These are phyloP conservation scores for Rhodotorula sp. DNA, from an alignment of 1,284 basidiomycete genomes.

Conservation along the genomic window DNA sequence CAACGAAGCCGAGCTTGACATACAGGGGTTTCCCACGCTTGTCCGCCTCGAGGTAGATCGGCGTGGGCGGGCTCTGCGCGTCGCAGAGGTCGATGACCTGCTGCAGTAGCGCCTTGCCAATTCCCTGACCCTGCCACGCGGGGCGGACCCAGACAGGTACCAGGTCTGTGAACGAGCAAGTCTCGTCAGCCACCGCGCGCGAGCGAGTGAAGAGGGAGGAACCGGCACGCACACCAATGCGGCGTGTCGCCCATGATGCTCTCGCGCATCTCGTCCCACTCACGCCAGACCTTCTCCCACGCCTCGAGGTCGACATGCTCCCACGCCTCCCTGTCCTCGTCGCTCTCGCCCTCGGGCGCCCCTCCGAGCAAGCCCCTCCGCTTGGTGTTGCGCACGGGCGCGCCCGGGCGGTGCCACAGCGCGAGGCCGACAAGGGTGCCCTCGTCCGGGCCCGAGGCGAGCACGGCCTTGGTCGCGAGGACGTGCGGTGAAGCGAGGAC, in stretches of 20 bases:
- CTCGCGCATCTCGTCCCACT: slow-evolving; percentile 27
- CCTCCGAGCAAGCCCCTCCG: slow-evolving; percentile 3
- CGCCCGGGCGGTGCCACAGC: slow-evolving; percentile 21
- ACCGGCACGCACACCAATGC: slow-evolving; percentile 25
- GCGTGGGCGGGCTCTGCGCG: not conserved
- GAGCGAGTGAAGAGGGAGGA: not conserved
- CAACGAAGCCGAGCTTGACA: slow-evolving; percentile 26
- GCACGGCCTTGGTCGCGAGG: slow-evolving; percentile 24
- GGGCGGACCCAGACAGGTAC: slow-evolving; percentile 25
- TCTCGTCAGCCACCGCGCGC: not conserved
- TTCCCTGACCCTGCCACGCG: slow-evolving; percentile 19
- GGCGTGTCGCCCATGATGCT: slow-evolving; percentile 16
- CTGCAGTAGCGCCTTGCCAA: slow-evolving; percentile 22
- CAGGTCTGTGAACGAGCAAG: slow-evolving; percentile 9
- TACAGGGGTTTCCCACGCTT: slow-evolving; percentile 24
- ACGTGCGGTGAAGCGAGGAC: slow-evolving; percentile 8
- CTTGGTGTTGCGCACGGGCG: slow-evolving; percentile 23
- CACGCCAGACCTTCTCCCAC: slow-evolving; percentile 27
- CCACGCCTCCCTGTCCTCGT: slow-evolving; percentile 25
- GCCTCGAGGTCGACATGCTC: slow-evolving; percentile 18
- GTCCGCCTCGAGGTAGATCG: slow-evolving; percentile 35
- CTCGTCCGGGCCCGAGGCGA: slow-evolving; percentile 1
- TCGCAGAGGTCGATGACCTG: slow-evolving; percentile 28
- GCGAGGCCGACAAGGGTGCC: slow-evolving; percentile 29
- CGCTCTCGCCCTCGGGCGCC: not conserved